Base-by-base conservation (phyloP, 805 yeast genomes). In the Yarrowia sp. region DNA sequence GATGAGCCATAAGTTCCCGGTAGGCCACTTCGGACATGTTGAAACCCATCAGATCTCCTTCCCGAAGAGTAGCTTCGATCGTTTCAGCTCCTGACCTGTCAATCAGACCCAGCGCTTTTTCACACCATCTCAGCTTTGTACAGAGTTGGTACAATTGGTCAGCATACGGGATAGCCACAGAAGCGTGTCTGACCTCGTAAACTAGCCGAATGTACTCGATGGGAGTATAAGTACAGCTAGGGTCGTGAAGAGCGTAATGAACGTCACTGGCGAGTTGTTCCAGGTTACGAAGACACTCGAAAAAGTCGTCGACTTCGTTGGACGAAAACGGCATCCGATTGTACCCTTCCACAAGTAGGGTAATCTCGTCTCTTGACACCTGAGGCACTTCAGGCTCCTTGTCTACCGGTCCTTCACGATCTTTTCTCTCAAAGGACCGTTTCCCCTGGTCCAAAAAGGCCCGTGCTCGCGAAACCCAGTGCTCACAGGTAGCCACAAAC, bases 261-360 rank as follows among this genome's bases (percentile, higher is more conserved):
- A 63, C 67, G 10, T 63, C 67, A 2, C 46, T 38, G 1, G 55
- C 55, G n/a, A 63, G 38, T 48, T 48, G 55, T 12, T 63, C 56
- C 48, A 63, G 26, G 55, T 63, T 48, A 3, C 67, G 46, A 5
- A 83, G 82, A 56, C 87, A 81, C 70, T 85, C 89, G 4, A 82
- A 70, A 12, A 90, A 76, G 72, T 85, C 89, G 19, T 84, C 88
- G 72, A 87, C 80, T 73, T 90, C 95, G 0, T 86, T 83, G 16
- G 86, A 79, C 3, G 82, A 75, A 68, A 89, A 84, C 22, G 84
- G 82, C 69, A 88, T 49, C 48, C 38, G 73, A 0, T 75, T 73
- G 2, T 88, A 85, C 5, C 88, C 84, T 53, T 80, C 80, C 16
- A 79, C 77, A 14, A 87, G 72, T 26, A 88, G 72, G 22, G 70